These are phyloP conservation scores for Blastomyces gilchristii DNA, from an alignment of 2,329 filamentous ascomycete species.

Conservation along the genomic window DNA sequence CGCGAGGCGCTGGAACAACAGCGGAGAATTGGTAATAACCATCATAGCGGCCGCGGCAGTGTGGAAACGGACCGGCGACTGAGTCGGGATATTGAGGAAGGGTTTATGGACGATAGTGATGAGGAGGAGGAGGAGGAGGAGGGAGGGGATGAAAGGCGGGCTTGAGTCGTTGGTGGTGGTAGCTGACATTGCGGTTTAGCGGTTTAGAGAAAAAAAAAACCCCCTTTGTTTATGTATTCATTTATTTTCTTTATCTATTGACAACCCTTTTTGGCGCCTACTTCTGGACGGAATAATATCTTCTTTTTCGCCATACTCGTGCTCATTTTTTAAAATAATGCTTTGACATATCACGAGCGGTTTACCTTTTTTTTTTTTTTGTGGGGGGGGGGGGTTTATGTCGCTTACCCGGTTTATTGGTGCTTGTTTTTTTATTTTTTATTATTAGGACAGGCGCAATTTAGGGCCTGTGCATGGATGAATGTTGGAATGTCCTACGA, in stretches of 20 bases:
- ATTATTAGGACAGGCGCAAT: neutral
- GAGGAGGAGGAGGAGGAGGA: slow-evolving; percentile 47
- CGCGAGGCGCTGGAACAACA: slow-evolving; percentile 35
- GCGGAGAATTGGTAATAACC: slow-evolving; percentile 36
- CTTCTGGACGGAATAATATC: neutral
- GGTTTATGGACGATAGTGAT: slow-evolving; percentile 63
- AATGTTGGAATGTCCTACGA: neutral
- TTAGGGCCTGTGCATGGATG: neutral
- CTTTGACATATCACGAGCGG: neutral
- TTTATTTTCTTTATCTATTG: neutral
- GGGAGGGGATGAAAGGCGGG: neutral
- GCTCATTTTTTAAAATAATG: neutral
- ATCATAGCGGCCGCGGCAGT: slow-evolving; percentile 11
- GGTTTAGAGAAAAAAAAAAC: too few species aligned
- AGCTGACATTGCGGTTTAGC: neutral
- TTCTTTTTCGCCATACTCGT: neutral
- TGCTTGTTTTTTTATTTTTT: neutral
- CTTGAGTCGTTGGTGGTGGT: neutral
- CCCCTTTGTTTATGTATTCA: neutral
- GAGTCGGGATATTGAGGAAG: slow-evolving; percentile 69
- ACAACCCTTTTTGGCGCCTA: neutral
- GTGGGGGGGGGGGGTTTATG: too few species aligned
- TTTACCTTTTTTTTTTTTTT: neutral
- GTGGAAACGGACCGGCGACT: slow-evolving; percentile 45
- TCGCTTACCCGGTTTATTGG: too few species aligned